Conservation (phyloP, 768 basidiomycete species). For the Phylloporus sp. region DNA sequence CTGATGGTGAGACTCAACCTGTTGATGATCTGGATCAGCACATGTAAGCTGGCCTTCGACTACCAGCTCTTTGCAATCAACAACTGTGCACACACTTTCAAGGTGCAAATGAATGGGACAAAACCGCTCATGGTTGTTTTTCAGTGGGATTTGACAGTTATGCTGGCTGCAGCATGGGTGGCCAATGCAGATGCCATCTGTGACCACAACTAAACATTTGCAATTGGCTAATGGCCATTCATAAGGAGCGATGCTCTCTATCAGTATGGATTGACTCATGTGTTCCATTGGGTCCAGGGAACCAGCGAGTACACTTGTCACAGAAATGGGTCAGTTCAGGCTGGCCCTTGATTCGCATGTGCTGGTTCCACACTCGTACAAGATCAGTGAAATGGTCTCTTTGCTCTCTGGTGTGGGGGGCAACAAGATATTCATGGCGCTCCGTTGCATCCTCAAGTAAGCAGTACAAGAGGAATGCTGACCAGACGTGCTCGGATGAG, state of each 20-base stretch:
- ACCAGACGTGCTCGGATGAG: neutral
- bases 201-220: neutral
- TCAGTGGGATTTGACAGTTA: neutral
- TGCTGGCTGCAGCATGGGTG: neutral
- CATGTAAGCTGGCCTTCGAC: neutral
- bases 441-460: conserved; percentile 2
- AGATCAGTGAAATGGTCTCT: neutral
- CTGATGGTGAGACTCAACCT: neutral
- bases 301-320: neutral
- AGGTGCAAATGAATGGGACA: neutral
- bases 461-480: neutral
- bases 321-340: neutral
- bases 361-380: neutral
- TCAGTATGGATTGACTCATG: neutral
- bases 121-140: neutral
- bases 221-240: neutral
- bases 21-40: neutral
- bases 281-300: neutral
- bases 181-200: neutral
- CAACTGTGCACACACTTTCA: neutral
- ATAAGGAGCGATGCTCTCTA: too few species aligned
- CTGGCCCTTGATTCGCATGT: neutral
- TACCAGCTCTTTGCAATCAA: neutral
- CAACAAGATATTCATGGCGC: neutral
- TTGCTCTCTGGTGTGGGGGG: neutral